phyloP scores from a whole-genome alignment of 2,329 filamentous ascomycete species.

The Neocatenulostroma microsporum region DNA sequence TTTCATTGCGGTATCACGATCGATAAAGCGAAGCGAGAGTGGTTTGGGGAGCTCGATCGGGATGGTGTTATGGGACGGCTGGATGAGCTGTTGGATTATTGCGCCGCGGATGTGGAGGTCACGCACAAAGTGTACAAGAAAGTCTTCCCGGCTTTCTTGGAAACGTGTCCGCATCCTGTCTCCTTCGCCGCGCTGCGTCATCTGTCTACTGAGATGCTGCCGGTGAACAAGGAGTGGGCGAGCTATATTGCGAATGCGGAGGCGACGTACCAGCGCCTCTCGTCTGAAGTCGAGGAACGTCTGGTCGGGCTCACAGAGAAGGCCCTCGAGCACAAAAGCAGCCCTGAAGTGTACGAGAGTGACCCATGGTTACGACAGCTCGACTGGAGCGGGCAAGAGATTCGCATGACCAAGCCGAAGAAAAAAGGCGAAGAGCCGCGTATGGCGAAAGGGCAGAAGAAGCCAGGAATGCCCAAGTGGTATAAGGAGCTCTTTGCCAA shows the following conservation, averaged over 20 bases:
- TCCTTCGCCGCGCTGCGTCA: conserved; percentile 92
- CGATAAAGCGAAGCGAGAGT: conserved; percentile 79
- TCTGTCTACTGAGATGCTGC: conserved; percentile 86
- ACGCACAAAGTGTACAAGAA: conserved; percentile 92
- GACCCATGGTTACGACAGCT: conserved; percentile 92
- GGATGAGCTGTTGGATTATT: conserved; percentile 83
- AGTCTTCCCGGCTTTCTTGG: conserved; percentile 81
- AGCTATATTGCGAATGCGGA: conserved; percentile 78
- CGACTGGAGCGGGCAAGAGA: conserved; percentile 90
- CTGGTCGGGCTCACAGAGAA: conserved; percentile 66
- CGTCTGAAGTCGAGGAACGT: conserved; percentile 68
- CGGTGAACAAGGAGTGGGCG: conserved; percentile 82
- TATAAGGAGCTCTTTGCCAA: conserved; percentile 83
- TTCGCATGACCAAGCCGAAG: conserved; percentile 86
- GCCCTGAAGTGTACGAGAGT: conserved; percentile 60
- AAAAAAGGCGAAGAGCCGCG: conserved; percentile 74
- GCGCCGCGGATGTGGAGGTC: conserved; percentile 84
- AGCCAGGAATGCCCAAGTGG: conserved; percentile 90
- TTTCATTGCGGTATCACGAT: conserved; percentile 90
- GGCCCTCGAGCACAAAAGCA: conserved; percentile 64
- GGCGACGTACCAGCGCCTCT: conserved; percentile 69
- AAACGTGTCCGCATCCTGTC: conserved; percentile 90
- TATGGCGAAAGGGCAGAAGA: conserved; percentile 77
- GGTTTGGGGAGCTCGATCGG: conserved; percentile 75
- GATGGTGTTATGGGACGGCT: conserved; percentile 62